A percentile compares a stretch with the other conserved stretches of the same genome.
Evolutionary conservation across 2,329 filamentous ascomycete species (phyloP).

Genomic region (Verticillium isaacii): DNA sequence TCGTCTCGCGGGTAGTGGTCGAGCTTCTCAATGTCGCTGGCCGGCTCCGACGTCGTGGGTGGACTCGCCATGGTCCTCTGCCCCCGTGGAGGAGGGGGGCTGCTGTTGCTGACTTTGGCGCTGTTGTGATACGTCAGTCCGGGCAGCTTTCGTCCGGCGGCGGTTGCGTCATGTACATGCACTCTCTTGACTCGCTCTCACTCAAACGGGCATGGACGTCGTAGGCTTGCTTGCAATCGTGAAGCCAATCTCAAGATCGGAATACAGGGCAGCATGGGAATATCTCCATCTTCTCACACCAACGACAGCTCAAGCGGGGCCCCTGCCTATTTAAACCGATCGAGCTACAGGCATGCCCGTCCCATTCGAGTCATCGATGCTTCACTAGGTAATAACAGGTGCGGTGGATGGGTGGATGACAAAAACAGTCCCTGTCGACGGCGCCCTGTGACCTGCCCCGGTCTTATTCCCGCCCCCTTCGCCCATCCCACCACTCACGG

Average conservation of each 20-base stretch:
- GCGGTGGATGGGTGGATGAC: background rate
- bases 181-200: too few species aligned
- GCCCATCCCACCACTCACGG: slow-evolving; percentile 26
- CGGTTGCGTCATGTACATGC: too few species aligned
- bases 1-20: background rate
- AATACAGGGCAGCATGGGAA: too few species aligned
- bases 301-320: background rate
- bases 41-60: background rate
- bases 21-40: background rate
- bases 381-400: background rate
- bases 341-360: background rate
- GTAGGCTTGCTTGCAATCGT: too few species aligned
- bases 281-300: background rate
- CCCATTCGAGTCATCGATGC: background rate
- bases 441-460: slow-evolving; percentile 5
- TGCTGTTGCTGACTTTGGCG: too few species aligned
- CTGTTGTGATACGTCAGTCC: background rate
- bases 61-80: background rate
- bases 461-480: slow-evolving; percentile 26
- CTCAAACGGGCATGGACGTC: too few species aligned
- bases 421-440: background rate
- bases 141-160: too few species aligned
- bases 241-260: too few species aligned
- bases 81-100: too few species aligned
- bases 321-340: background rate